Evolutionary conservation across 192 early-diverging fungal species (phyloP), one percentile per base, ranked within the genome.

Genomic region (Funneliformis mosseae): DNA sequence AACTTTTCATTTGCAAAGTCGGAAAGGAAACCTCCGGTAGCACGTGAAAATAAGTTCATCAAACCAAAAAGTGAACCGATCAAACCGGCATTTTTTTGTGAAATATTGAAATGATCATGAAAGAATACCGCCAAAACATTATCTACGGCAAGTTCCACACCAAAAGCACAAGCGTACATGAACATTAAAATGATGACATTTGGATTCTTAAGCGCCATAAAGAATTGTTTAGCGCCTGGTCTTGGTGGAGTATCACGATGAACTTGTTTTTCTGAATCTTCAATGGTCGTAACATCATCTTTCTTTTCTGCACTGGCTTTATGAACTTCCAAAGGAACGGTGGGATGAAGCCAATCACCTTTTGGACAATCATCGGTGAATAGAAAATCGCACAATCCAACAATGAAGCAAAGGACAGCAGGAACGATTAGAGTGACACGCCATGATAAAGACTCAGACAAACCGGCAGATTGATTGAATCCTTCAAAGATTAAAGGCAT

Each of bases 11-110:
- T 81, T 45, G 88, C 42, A 72, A 74, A 70, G 69, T 93, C 92
- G 9, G 89, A 87, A 28, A 91, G 18, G 28, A 91, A 70, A 23
- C 92, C 92, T 39, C 92, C 92, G 5, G 86, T 77, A 3, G 88
- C 85, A 43, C 92, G 89, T 25, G 92, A 89, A 71, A 93, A 92
- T 16, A 93, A 14, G 77, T 93, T 93, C 83, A 93, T 84, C 21
- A 93, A 74, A 38, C 92, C 92, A 85, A 93, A 93, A 59, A 91
- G 77, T 33, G 90, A 85, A 25, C 84, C 91, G 67, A 91, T 74
- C 86, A 67, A 80, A 88, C 92, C 9, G 85, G 88, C 88, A 28
- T 77, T 83, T 1, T 78, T 81, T 50, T 87, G 83, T 27, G 72
- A 69, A 42, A 90, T 80, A 0, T 76, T 55, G 64, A 90, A 92